Evolutionary conservation across 2,329 filamentous ascomycete genomes (phyloP).

Genomic region (Colletotrichum viniferum): DNA sequence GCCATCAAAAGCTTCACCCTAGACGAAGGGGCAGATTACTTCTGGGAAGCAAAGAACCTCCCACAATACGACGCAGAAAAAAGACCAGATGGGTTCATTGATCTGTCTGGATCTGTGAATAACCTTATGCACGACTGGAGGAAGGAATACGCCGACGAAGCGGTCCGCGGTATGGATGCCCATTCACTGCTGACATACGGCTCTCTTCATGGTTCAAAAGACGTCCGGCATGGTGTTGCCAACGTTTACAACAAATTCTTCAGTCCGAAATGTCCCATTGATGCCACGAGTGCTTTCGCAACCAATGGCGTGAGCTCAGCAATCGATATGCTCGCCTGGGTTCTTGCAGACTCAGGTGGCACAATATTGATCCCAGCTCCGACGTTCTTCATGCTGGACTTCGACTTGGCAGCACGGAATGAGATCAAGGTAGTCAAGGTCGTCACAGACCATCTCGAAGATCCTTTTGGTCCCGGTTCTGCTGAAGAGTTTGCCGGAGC

Average conservation of each 20-base stretch:
- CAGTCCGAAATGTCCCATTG: background rate
- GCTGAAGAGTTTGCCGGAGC: rapidly evolving
- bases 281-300: background rate
- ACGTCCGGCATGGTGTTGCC: background rate
- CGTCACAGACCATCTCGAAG: background rate
- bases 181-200: background rate
- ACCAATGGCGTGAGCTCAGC: background rate
- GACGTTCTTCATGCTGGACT: background rate
- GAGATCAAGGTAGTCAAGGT: background rate
- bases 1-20: background rate
- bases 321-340: background rate
- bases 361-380: background rate
- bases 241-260: background rate
- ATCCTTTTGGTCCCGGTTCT: background rate
- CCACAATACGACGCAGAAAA: background rate
- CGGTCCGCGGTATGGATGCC: background rate
- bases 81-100: background rate
- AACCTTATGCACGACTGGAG: background rate
- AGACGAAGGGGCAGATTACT: background rate
- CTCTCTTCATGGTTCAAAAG: background rate
- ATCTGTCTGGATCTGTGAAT: background rate
- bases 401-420: background rate
- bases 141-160: background rate
- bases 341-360: background rate
- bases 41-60: background rate